Base-by-base conservation (phyloP, 441 rosid species). In the Oxalis stricta region DNA sequence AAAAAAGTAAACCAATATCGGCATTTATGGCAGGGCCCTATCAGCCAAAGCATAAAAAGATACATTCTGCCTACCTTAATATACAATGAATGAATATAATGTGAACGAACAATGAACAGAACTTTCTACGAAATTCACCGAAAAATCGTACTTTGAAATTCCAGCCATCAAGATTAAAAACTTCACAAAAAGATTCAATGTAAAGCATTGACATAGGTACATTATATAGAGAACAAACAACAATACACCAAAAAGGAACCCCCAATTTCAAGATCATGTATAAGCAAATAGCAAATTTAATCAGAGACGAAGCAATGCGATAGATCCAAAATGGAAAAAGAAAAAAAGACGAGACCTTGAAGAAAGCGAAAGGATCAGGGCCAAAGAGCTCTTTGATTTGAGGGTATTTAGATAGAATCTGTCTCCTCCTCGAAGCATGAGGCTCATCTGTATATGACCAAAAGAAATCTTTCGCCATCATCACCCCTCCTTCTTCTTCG, bases 401-500 rank as follows among this genome's bases (percentile, higher is more conserved):
- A 60, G 97, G 97, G 61, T 82, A 71, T 18, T 64, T 69, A 64
- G 95, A 88, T 61, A 82, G 91, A 72, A 88, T 88, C 70, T 75
- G 85, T 32, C 71, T 68, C 50, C 97, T 54, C 44, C 94, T 64
- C 0, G 88, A 70, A 51, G 94, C 79, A 34, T 84, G 94, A 57
- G 95, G 97, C 68, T 88, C 97, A 41, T 84, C 97, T 0, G 85
- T 84, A 30, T 84, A 88, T 10, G 95, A 84, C 97, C 95, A 84
- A 65, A 84, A 88, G 71, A 88, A 82, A 50, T 82, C 94, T 1
- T 68, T 60, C 2, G 88, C 94, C 97, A 77, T 69, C 10, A 63
- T 65, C 35, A 65, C 86, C 43, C 44, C 84, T 55, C 40, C 58
- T 10, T 29, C 35, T 10, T 58, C 56, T 22, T 48, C 65, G 32